These are phyloP conservation scores for Macroventuria anomochaeta DNA, from an alignment of 2,329 filamentous ascomycete species.

Conservation along the genomic window DNA sequence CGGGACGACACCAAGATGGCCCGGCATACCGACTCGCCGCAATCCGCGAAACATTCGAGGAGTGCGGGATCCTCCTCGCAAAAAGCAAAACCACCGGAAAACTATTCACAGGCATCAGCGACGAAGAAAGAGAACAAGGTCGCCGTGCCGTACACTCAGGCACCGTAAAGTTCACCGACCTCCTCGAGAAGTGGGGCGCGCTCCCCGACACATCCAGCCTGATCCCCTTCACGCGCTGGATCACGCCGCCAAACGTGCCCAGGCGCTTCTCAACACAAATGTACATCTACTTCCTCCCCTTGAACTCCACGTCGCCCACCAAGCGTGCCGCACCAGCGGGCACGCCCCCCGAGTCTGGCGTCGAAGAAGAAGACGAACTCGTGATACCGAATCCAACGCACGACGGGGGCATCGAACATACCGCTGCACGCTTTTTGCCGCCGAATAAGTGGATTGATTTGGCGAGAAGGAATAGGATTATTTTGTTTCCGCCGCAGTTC, in stretches of 20 bases:
- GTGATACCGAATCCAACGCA: constrained; percentile 72
- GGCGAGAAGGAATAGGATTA: constrained; percentile 70
- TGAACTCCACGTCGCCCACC: constrained; percentile 47
- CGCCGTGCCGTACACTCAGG: constrained; percentile 73
- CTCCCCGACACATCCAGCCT: constrained; percentile 71
- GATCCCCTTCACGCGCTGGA: constrained; percentile 87
- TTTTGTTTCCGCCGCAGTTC: constrained; percentile 89
- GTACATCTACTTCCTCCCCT: constrained; percentile 90
- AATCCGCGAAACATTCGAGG: constrained; percentile 91
- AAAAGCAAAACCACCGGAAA: constrained; percentile 57
- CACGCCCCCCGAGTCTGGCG: constrained; percentile 41
- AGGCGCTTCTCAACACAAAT: constrained; percentile 93
- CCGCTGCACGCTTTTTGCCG: constrained; percentile 78
- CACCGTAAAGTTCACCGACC: constrained; percentile 69
- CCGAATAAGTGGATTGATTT: constrained; percentile 72
- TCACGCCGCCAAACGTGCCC: constrained; percentile 75
- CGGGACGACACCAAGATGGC: constrained; percentile 71
- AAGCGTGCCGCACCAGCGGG: constrained; percentile 38
- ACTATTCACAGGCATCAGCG: constrained; percentile 65
- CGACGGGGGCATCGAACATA: constrained; percentile 74
- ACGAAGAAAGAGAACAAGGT: constrained; percentile 67
- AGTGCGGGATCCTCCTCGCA: constrained; percentile 86
- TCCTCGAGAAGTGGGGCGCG: constrained; percentile 65
- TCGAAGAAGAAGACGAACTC: constrained; percentile 54
- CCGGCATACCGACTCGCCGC: constrained; percentile 80